These are phyloP conservation scores for Oryza coarctata DNA, from an alignment of 176 grass and related monocot genomes.

Conservation along the genomic window DNA sequence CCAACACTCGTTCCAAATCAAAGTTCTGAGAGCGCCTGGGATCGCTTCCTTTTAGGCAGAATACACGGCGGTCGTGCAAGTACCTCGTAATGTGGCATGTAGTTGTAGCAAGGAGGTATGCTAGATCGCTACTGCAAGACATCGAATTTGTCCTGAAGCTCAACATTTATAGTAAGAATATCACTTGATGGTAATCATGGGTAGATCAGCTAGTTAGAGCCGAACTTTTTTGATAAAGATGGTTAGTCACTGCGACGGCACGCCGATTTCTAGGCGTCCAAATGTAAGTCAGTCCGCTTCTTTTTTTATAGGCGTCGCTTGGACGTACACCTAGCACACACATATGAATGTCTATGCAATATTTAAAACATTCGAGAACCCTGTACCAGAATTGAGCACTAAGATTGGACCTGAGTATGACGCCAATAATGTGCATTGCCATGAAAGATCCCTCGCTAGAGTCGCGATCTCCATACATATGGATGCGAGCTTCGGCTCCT, in stretches of 20 bases:
- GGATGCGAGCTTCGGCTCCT: background rate
- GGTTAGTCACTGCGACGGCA: background rate
- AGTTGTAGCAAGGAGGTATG: background rate
- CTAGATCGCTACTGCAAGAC: background rate
- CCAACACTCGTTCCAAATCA: background rate
- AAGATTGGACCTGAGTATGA: background rate
- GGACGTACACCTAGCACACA: background rate
- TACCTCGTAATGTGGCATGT: background rate
- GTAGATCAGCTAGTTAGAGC: background rate
- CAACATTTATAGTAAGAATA: background rate
- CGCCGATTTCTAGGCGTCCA: background rate
- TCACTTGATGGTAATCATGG: background rate
- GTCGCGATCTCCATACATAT: background rate
- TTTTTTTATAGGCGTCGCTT: background rate
- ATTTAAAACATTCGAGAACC: background rate
- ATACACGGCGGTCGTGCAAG: background rate
- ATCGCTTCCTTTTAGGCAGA: background rate
- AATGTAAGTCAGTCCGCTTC: background rate
- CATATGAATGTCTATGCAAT: background rate
- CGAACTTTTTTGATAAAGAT: background rate
- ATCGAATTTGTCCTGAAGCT: background rate
- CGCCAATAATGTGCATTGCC: fast-evolving
- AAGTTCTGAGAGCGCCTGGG: background rate
- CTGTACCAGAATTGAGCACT: background rate
- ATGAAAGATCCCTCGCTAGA: background rate